Conservation (phyloP, 2,329 filamentous ascomycete species). For the Pyrenochaeta sp. region DNA sequence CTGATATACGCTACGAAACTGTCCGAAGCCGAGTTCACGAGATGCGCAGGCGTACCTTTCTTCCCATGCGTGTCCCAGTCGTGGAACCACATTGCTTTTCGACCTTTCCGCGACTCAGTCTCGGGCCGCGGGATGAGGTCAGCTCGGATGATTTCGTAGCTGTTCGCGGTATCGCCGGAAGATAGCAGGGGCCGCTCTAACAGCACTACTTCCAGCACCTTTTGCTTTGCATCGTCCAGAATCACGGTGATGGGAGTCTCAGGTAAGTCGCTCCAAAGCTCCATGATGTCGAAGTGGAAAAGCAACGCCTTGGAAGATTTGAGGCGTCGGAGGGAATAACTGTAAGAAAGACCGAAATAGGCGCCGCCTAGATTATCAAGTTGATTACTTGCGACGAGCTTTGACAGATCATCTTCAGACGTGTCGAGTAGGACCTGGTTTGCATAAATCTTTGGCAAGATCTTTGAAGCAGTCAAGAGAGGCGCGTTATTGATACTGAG, state of each 20-base stretch:
- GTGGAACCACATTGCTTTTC: slow-evolving; percentile 34
- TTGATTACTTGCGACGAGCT: slow-evolving; percentile 24
- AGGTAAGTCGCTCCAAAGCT: slow-evolving; percentile 28
- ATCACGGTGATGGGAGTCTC: slow-evolving; percentile 15
- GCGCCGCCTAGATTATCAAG: slow-evolving; percentile 33
- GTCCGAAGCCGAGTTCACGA: slow-evolving; percentile 10
- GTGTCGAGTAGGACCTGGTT: slow-evolving; percentile 37
- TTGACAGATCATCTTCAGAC: slow-evolving; percentile 20
- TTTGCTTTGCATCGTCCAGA: slow-evolving; percentile 29
- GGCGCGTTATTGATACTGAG: slow-evolving; percentile 37
- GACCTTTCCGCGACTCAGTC: not conserved
- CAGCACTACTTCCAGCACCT: slow-evolving; percentile 39
- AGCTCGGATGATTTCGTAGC: slow-evolving; percentile 37
- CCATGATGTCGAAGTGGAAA: slow-evolving; percentile 42
- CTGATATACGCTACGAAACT: slow-evolving; percentile 28
- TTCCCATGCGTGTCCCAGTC: slow-evolving; percentile 41
- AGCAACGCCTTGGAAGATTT: slow-evolving; percentile 26
- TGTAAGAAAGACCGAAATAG: slow-evolving; percentile 42
- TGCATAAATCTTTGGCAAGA: slow-evolving; percentile 38
- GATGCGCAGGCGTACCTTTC: slow-evolving; percentile 37
- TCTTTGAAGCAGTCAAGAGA: slow-evolving; percentile 25
- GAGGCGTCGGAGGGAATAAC: slow-evolving; percentile 31
- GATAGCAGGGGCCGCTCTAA: slow-evolving; percentile 34
- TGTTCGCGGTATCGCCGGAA: slow-evolving; percentile 22
- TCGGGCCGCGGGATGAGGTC: slow-evolving; percentile 19